Evolutionary conservation across 2,329 filamentous ascomycete genomes (phyloP).

Genomic region (Aspergillus neoniger): DNA sequence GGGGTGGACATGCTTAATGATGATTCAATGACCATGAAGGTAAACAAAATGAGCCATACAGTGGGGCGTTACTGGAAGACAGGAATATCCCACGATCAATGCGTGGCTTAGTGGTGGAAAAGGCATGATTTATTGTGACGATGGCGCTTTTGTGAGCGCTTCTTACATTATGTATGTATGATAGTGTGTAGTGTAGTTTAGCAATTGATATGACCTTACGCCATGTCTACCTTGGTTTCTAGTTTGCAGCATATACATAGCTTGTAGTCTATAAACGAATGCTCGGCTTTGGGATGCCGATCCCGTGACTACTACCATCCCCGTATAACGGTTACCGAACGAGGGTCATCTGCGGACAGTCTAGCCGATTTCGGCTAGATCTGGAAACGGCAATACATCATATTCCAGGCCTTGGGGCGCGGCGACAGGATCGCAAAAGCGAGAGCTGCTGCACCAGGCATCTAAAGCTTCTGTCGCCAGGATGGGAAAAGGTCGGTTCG

Average conservation of each 20-base stretch:
- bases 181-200: not conserved
- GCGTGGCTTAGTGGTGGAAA: not conserved
- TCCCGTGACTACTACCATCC: not conserved
- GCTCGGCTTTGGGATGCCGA: not conserved
- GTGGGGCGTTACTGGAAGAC: slow-evolving; percentile 14
- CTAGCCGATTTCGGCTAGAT: slow-evolving; percentile 9
- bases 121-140: not conserved
- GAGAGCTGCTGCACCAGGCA: not conserved
- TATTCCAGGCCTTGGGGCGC: slow-evolving; percentile 6
- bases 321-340: not conserved
- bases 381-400: slow-evolving; percentile 20
- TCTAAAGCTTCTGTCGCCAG: slow-evolving; percentile 4
- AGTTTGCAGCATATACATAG: too few relatives aligned
- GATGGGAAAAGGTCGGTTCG: slow-evolving; percentile 34
- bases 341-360: not conserved
- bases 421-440: not conserved
- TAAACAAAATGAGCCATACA: slow-evolving; percentile 7
- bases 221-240: too few relatives aligned
- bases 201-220: not conserved
- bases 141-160: not conserved
- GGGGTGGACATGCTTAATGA: slow-evolving; percentile 10
- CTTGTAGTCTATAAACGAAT: too few relatives aligned
- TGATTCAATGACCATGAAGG: slow-evolving; percentile 12
- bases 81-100: not conserved
- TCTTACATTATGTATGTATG: not conserved